Base-by-base conservation (phyloP, 495 filamentous ascomycete species). In the Astrothelium subdiscretum region DNA sequence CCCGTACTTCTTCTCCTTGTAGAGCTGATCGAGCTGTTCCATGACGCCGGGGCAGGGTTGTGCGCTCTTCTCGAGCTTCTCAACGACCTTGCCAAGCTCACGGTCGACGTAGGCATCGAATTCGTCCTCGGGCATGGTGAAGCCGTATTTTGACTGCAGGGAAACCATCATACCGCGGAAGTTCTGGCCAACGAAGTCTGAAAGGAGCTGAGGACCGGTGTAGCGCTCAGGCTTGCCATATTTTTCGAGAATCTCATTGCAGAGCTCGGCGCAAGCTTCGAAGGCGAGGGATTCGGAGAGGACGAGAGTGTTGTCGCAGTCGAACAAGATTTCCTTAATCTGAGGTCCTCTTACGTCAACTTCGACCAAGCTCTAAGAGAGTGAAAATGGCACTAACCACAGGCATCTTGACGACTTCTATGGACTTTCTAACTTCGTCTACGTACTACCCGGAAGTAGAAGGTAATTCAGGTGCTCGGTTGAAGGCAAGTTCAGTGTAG, bases 241-340 rank as follows among this genome's bases (percentile, higher is more conserved):
- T 69, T 82, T 80, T 66, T 80, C 78, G 67, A 94, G 81, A 74
- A 97, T 89, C 76, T 94, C 85, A 80, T 97, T 97, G 78, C 90
- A 85, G 69, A 97, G 81, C 66, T 94, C 88, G 68, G 92, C 88
- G 76, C 92, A 96, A 63, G 90, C 92, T 77, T 94, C 91, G 75
- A 96, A 97, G 75, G 92, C 92, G 70, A 96, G 80, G 66, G 83
- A 83, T 78, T 97, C 92, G 63, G 90, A 95, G 70, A 95, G 85
- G 77, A 91, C 89, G 69, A 97, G 89, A 60, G 92, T 97, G 81
- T 97, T 97, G 84, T 97, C 92, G 79, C 92, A 97, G 78, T 97
- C 92, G 77, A 96, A 86, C 75, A 97, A 89, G 76, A 97, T 78
- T 71, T 88, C 81, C 38, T 85, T 88, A 75, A 87, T 86, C 87